Evolutionary conservation across 495 filamentous ascomycete genomes (phyloP), one percentile per base, ranked within the genome.

Genomic region (Aspergillus nidulans): DNA sequence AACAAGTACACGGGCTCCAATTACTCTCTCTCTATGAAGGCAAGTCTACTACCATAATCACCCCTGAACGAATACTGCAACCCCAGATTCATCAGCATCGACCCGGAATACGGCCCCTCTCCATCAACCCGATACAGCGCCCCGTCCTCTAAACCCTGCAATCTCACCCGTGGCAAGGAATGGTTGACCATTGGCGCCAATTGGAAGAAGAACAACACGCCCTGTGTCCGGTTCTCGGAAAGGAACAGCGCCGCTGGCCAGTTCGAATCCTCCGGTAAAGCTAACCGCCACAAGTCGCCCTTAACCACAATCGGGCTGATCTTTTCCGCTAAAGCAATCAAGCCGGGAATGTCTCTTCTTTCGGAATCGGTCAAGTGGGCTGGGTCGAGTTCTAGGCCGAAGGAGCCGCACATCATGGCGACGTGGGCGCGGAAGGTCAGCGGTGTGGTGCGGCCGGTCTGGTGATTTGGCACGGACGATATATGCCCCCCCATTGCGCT

Each of bases 341-440:
- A 64, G 0, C 53, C 68, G 0, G 79, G 79, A 0, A 83, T 63
- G 34, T 67, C 68, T 9, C 68, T 72, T 13, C 10, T 34, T 2
- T 34, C 30, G 3, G 73, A 71, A 1, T 64, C 64, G 0, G 60
- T 56, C 12, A 78, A 65, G 1, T 68, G 66, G 1, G 64, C 68
- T 6, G 79, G 79, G 49, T 81, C 66, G 12, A 82, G 69, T 44
- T 83, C 79, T 15, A 83, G 65, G 2, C 80, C 79, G 42, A 80
- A 83, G 1, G 77, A 80, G 1, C 80, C 79, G 46, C 78, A 78
- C 78, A 81, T 82, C 63, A 81, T 79, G 5, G 80, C 80, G 3
- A 82, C 79, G 24, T 80, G 77, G 0, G 70, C 76, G 34, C 80
- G 77, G 69, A 81, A 81, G 10, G 62, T 56, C 0, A 81, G 61